Evolutionary conservation across 2,329 filamentous ascomycete species (phyloP).

Genomic region (Amylocarpus encephaloides): DNA sequence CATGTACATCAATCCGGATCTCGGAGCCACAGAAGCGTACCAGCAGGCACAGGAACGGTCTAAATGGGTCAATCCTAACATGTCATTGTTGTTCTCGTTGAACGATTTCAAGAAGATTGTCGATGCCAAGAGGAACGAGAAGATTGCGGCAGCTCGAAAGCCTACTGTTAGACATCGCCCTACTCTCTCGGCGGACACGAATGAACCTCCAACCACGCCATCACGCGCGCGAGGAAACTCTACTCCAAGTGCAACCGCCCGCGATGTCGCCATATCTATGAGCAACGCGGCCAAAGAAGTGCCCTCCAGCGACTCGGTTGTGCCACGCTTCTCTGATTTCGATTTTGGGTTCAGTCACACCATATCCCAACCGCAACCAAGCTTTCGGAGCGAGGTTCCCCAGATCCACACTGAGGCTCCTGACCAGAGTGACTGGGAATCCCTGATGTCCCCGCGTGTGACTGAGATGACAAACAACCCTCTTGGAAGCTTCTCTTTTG

Average conservation of each 20-base stretch:
- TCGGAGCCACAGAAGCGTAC: slow-evolving; percentile 79
- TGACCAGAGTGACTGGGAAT: slow-evolving; percentile 22
- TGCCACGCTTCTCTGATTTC: slow-evolving; percentile 22
- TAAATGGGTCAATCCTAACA: slow-evolving; percentile 84
- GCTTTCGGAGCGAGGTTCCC: slow-evolving; percentile 2
- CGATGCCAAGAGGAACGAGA: slow-evolving; percentile 42
- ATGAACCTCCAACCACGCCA: slow-evolving; percentile 38
- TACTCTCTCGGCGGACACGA: slow-evolving; percentile 52
- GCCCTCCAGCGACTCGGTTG: slow-evolving; percentile 14
- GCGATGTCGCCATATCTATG: slow-evolving; percentile 17
- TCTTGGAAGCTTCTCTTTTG: slow-evolving; percentile 21
- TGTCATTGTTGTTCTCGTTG: slow-evolving; percentile 85
- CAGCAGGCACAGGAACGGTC: slow-evolving; percentile 74
- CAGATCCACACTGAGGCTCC: slow-evolving; percentile 4
- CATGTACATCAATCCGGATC: slow-evolving; percentile 67
- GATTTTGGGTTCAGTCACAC: slow-evolving; percentile 26
- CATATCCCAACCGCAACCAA: slow-evolving; percentile 1
- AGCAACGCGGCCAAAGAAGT: slow-evolving; percentile 9
- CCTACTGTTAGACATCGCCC: slow-evolving; percentile 55
- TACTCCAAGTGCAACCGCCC: slow-evolving; percentile 36
- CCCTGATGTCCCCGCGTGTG: slow-evolving; percentile 29
- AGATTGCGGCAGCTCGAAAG: slow-evolving; percentile 36
- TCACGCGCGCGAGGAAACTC: slow-evolving; percentile 47
- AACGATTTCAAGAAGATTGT: slow-evolving; percentile 71
- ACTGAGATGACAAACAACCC: slow-evolving; percentile 30